A percentile compares a stretch with the other conserved stretches of the same genome.
phyloP scores from a whole-genome alignment of 2,329 filamentous ascomycete genomes.

The Tolypocladium sp. region DNA sequence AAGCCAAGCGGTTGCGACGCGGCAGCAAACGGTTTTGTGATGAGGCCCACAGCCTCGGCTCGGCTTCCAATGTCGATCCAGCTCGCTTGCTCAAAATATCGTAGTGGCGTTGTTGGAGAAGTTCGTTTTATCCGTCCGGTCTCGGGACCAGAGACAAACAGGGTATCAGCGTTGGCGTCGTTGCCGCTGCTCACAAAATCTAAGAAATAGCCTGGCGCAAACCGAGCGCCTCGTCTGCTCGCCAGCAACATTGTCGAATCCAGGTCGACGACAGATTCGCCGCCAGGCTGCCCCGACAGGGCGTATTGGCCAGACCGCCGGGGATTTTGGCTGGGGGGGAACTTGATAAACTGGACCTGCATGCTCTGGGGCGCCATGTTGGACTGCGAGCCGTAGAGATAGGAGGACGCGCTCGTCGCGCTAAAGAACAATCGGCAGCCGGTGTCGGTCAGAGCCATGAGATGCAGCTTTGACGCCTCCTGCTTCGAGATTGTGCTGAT shows the following conservation, averaged over 20 bases:
- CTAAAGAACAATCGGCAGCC: constrained; percentile 90
- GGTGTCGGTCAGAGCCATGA: constrained; percentile 84
- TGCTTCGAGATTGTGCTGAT: constrained; percentile 75
- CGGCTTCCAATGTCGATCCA: constrained; percentile 68
- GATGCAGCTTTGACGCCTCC: constrained; percentile 74
- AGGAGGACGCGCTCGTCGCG: constrained; percentile 68
- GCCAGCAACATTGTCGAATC: constrained; percentile 38
- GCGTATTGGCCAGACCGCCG: constrained; percentile 18
- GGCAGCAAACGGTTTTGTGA: constrained; percentile 64
- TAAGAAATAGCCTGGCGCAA: constrained; percentile 84
- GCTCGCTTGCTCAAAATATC: constrained; percentile 70
- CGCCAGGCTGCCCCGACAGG: constrained; percentile 10
- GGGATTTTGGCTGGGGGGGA: constrained; percentile 53
- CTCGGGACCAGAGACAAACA: constrained; percentile 85
- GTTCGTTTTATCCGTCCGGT: constrained; percentile 70
- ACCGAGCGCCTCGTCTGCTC: constrained; percentile 49
- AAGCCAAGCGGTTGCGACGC: constrained; percentile 65
- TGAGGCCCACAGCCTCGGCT: constrained; percentile 70
- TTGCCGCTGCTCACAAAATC: constrained; percentile 65
- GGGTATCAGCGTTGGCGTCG: constrained; percentile 49
- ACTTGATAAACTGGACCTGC: constrained; percentile 96
- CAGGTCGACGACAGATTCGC: constrained; percentile 34
- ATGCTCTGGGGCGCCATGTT: constrained; percentile 77
- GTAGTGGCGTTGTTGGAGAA: constrained; percentile 40
- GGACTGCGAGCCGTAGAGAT: constrained; percentile 50